Conservation (phyloP, 495 filamentous ascomycete genomes). For the Melanomma pulvis-pyrius region DNA sequence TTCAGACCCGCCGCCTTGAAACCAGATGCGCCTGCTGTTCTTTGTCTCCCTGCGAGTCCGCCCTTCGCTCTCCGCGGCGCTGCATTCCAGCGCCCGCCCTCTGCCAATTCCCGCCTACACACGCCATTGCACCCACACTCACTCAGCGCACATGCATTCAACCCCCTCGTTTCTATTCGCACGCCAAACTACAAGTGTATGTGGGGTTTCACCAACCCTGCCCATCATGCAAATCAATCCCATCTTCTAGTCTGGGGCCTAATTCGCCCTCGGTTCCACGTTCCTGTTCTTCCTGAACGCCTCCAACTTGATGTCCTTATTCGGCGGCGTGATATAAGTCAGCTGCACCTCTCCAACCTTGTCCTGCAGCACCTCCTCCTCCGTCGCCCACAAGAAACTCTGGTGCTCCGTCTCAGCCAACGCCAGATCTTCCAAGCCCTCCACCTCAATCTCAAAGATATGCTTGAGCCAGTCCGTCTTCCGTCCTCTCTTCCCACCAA, state of each 20-base stretch:
- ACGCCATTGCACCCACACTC: no score
- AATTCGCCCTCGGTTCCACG: background rate
- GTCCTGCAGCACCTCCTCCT: conserved; percentile 40
- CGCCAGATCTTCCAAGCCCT: conserved; percentile 10
- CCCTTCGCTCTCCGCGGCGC: background rate
- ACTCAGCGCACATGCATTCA: background rate
- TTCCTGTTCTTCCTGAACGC: conserved; percentile 23
- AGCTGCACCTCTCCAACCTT: conserved; percentile 15
- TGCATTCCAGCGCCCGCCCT: background rate
- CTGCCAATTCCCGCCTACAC: no score
- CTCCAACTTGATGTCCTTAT: conserved; percentile 33
- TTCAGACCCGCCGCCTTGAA: background rate
- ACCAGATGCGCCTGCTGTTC: background rate
- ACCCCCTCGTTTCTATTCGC: background rate
- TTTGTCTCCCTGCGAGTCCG: background rate
- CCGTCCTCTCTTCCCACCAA: conserved; percentile 9
- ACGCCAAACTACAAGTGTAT: background rate
- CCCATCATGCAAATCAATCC: conserved; percentile 11
- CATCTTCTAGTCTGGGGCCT: background rate
- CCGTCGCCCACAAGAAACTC: conserved; percentile 40
- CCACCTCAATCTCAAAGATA: conserved; percentile 44
- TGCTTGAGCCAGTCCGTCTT: conserved; percentile 46
- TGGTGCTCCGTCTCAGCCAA: conserved; percentile 46
- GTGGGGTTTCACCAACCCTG: conserved; percentile 23
- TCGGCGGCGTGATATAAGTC: conserved; percentile 20